Evolutionary conservation across 2,329 filamentous ascomycete species (phyloP).

Genomic region (Hyphodiscus sp.): DNA sequence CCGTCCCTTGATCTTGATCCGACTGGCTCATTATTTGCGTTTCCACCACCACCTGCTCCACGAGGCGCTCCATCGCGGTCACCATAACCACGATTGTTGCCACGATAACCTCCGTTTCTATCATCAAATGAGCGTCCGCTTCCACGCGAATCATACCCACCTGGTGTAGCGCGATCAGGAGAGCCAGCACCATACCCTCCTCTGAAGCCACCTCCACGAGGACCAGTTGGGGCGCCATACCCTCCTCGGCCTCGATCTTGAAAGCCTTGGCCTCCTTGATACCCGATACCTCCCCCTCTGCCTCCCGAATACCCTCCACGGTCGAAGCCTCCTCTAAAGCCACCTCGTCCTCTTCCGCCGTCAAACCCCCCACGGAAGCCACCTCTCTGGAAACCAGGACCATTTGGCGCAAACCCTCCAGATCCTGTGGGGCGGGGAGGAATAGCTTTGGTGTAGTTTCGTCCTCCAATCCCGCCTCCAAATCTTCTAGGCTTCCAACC

Average conservation of each 20-base stretch:
- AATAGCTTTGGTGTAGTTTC: conserved; percentile 82
- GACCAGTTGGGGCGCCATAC: conserved; percentile 50
- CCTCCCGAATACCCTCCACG: conserved; percentile 25
- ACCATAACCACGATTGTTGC: conserved; percentile 32
- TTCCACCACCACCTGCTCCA: conserved; percentile 22
- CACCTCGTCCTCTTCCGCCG: conserved; percentile 43
- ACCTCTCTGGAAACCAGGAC: conserved; percentile 34
- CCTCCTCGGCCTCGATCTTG: conserved; percentile 26
- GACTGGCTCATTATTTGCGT: conserved; percentile 77
- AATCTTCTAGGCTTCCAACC: conserved; percentile 90
- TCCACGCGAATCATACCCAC: conserved; percentile 45
- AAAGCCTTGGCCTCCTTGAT: conserved; percentile 27
- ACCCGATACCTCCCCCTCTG: conserved; percentile 29
- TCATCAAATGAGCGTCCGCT: conserved; percentile 56
- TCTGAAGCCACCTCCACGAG: conserved; percentile 36
- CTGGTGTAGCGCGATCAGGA: conserved; percentile 28
- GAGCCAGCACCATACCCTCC: conserved; percentile 28
- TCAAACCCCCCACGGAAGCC: conserved; percentile 45
- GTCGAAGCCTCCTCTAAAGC: conserved; percentile 33
- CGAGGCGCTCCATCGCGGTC: conserved; percentile 32
- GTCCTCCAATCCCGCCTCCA: conserved; percentile 85
- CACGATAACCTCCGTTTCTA: conserved; percentile 42
- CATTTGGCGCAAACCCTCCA: conserved; percentile 50
- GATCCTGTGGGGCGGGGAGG: conserved; percentile 64
- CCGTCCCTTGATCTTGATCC: conserved; percentile 61